phyloP scores from a whole-genome alignment of 805 yeast genomes.

The Sungouiozyma intestinalis region DNA sequence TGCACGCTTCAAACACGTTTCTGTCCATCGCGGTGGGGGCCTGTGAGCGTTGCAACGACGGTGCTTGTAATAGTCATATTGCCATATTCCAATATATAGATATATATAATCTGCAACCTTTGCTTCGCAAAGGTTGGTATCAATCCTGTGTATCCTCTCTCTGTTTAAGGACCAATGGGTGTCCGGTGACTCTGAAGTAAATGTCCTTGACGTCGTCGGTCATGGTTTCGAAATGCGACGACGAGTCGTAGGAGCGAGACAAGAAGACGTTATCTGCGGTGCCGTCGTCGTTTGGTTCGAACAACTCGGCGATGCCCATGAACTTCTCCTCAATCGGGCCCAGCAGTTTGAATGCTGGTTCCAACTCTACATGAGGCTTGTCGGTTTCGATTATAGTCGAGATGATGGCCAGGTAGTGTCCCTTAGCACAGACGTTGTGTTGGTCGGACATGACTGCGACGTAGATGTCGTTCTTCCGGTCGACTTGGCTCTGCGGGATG shows the following conservation, averaged over 20 bases:
- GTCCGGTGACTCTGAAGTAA: constrained; percentile 84
- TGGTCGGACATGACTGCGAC: constrained; percentile 81
- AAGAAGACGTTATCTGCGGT: constrained; percentile 65
- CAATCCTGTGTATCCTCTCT: constrained; percentile 33
- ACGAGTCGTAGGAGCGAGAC: constrained; percentile 85
- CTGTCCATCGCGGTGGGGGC: constrained; percentile 13
- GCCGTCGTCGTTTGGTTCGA: constrained; percentile 83
- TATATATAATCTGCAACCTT: too few relatives aligned
- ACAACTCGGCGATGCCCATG: constrained; percentile 88
- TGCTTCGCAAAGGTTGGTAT: too few relatives aligned
- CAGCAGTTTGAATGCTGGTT: constrained; percentile 84
- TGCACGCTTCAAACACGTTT: constrained; percentile 25
- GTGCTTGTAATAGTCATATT: too few relatives aligned
- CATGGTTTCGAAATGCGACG: constrained; percentile 90
- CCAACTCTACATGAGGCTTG: constrained; percentile 82
- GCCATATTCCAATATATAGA: background rate
- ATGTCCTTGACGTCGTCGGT: constrained; percentile 96
- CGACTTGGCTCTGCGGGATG: constrained; percentile 92
- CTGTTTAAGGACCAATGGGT: constrained; percentile 77
- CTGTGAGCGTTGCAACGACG: too few relatives aligned
- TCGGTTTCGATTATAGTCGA: constrained; percentile 93
- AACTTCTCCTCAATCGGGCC: constrained; percentile 73
- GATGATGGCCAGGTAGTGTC: constrained; percentile 83
- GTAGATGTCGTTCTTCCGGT: constrained; percentile 87
- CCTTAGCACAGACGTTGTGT: constrained; percentile 84